A percentile compares a stretch with the other conserved stretches of the same genome.
These are phyloP conservation scores for Cladophialophora yegresii DNA, from an alignment of 2,329 filamentous ascomycete genomes.

Conservation along the genomic window DNA sequence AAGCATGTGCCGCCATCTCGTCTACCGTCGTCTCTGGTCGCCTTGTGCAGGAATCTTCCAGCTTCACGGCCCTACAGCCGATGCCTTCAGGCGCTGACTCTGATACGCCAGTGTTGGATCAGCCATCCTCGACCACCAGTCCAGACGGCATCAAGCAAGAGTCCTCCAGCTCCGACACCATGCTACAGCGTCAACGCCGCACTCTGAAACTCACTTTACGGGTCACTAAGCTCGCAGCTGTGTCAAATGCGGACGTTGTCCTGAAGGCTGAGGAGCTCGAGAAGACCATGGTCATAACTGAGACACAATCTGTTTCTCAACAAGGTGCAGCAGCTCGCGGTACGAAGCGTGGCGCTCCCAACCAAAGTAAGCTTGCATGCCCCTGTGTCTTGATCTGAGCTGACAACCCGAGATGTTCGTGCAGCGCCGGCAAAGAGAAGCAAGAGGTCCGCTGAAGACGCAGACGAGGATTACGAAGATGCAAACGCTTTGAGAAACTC, in stretches of 20 bases:
- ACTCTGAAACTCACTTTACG: neutral
- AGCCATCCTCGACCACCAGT: neutral
- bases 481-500: neutral
- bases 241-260: neutral
- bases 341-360: neutral
- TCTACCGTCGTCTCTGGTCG: neutral
- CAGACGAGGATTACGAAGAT: neutral
- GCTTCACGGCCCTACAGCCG: neutral
- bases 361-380: neutral
- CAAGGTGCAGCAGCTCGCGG: neutral
- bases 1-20: neutral
- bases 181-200: neutral
- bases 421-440: neutral
- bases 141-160: neutral
- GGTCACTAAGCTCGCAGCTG: neutral
- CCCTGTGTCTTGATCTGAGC: neutral
- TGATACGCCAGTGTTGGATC: neutral
- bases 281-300: neutral
- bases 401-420: neutral
- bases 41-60: neutral
- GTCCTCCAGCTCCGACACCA: neutral
- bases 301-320: neutral
- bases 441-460: neutral
- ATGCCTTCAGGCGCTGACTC: neutral
- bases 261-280: neutral